phyloP scores from a whole-genome alignment of 768 basidiomycete species.

The Lepiota venenata region DNA sequence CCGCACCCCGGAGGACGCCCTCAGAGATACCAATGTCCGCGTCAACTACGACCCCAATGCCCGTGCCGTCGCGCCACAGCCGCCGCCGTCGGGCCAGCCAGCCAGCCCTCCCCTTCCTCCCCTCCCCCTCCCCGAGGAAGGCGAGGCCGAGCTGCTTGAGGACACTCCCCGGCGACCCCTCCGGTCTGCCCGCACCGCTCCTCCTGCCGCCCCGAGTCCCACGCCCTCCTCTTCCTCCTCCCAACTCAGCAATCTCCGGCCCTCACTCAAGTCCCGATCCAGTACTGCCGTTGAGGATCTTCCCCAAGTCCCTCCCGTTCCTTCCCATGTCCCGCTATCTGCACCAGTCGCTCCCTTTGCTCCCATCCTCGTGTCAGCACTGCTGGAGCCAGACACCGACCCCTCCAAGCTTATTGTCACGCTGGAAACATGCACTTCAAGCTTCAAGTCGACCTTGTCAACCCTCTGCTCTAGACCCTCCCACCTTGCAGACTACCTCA shows the following conservation, averaged over 20 bases:
- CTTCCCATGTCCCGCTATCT: conserved; percentile 39
- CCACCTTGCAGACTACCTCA: conserved; percentile 56
- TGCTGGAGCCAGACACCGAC: conserved; percentile 46
- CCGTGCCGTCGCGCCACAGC: conserved; percentile 10
- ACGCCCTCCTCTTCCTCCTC: conserved; percentile 20
- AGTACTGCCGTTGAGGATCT: conserved; percentile 34
- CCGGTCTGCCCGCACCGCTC: conserved; percentile 23
- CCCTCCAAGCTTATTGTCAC: conserved; percentile 63
- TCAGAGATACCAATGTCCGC: conserved; percentile 46
- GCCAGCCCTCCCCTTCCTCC: conserved; percentile 57
- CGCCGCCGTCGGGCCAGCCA: conserved; percentile 16
- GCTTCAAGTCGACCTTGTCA: conserved; percentile 60
- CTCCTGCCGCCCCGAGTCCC: conserved; percentile 18
- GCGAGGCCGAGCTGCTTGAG: conserved; percentile 26
- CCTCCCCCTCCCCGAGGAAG: conserved; percentile 37
- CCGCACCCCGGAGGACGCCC: conserved; percentile 76
- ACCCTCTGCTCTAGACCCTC: conserved; percentile 72
- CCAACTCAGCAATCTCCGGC: conserved; percentile 25
- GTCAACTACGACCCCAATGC: conserved; percentile 29
- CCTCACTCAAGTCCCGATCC: conserved; percentile 36
- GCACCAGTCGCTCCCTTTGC: conserved; percentile 56
- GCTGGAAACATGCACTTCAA: conserved; percentile 69
- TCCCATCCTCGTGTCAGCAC: conserved; percentile 60
- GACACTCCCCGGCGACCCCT: conserved; percentile 28
- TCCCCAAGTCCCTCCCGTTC: conserved; percentile 46